phyloP scores from a whole-genome alignment of 2,329 filamentous ascomycete species.

The Fusarium sp. region DNA sequence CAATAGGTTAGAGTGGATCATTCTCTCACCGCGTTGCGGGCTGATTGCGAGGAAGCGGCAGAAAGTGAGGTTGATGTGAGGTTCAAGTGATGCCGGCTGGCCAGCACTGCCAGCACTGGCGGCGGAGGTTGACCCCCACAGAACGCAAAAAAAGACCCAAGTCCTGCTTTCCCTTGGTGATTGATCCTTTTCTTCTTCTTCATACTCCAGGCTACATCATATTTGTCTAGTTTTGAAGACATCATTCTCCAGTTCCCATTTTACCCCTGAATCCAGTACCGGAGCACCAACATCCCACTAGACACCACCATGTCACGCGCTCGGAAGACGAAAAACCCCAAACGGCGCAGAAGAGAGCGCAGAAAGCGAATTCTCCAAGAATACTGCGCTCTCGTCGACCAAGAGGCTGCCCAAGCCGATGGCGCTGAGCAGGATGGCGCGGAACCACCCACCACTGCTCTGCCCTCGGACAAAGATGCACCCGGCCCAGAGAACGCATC shows the following conservation, averaged over 20 bases:
- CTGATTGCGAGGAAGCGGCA: background rate
- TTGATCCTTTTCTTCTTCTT: background rate
- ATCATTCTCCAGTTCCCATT: background rate
- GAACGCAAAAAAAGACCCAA: background rate
- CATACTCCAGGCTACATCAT: background rate
- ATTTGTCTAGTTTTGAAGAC: background rate
- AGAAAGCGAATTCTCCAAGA: background rate
- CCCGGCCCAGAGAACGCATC: background rate
- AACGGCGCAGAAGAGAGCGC: background rate
- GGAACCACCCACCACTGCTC: background rate
- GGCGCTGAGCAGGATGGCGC: background rate
- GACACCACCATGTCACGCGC: conserved; percentile 2
- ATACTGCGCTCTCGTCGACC: background rate
- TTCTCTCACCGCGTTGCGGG: background rate
- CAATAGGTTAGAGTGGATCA: background rate
- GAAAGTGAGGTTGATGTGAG: background rate
- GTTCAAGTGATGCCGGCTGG: background rate
- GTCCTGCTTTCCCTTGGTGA: background rate
- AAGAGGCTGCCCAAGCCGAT: background rate
- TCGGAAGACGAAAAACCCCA: background rate
- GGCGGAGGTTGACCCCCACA: background rate
- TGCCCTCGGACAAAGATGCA: background rate
- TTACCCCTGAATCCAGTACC: background rate
- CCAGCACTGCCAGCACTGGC: background rate
- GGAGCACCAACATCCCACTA: background rate